A percentile compares a stretch with the other conserved stretches of the same genome.
These are phyloP conservation scores for Camptophora hylomeconis DNA, from an alignment of 2,329 filamentous ascomycete genomes.

Conservation along the genomic window DNA sequence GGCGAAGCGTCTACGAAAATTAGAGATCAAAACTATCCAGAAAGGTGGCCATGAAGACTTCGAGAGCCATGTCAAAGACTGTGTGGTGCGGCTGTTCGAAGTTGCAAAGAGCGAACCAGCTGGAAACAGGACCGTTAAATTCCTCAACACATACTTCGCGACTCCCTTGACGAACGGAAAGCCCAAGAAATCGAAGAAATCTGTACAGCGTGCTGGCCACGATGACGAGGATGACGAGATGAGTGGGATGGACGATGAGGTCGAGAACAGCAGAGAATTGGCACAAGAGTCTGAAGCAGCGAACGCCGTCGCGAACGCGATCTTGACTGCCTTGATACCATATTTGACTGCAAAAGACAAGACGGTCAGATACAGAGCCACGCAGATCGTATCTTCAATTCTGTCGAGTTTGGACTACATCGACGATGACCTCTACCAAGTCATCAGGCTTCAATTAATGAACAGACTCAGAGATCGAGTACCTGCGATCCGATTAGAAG, in stretches of 20 bases:
- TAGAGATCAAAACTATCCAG: slow-evolving; percentile 88
- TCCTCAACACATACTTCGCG: slow-evolving; percentile 78
- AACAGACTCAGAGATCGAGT: slow-evolving; percentile 91
- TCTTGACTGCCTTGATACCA: slow-evolving; percentile 50
- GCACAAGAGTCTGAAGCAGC: slow-evolving; percentile 75
- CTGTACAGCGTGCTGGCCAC: slow-evolving; percentile 23
- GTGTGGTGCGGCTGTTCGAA: slow-evolving; percentile 65
- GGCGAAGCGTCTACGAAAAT: slow-evolving; percentile 72
- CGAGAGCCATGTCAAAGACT: slow-evolving; percentile 72
- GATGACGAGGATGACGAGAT: slow-evolving; percentile 35
- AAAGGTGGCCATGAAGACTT: slow-evolving; percentile 54
- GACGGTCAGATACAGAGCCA: slow-evolving; percentile 75
- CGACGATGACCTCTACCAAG: slow-evolving; percentile 80
- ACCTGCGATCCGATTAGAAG: slow-evolving; percentile 79
- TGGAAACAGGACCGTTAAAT: slow-evolving; percentile 73
- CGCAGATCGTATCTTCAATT: slow-evolving; percentile 79
- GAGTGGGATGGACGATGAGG: neutral
- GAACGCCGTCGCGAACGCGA: slow-evolving; percentile 60
- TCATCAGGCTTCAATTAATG: slow-evolving; percentile 63
- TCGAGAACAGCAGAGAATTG: slow-evolving; percentile 50
- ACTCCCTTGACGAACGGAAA: too few relatives aligned
- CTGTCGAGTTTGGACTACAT: slow-evolving; percentile 87
- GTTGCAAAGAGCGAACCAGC: slow-evolving; percentile 86
- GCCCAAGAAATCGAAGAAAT: too few relatives aligned
- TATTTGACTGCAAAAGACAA: slow-evolving; percentile 84